These are phyloP conservation scores for Pinus taeda DNA, from an alignment of 75 land plant species.

Conservation along the genomic window DNA sequence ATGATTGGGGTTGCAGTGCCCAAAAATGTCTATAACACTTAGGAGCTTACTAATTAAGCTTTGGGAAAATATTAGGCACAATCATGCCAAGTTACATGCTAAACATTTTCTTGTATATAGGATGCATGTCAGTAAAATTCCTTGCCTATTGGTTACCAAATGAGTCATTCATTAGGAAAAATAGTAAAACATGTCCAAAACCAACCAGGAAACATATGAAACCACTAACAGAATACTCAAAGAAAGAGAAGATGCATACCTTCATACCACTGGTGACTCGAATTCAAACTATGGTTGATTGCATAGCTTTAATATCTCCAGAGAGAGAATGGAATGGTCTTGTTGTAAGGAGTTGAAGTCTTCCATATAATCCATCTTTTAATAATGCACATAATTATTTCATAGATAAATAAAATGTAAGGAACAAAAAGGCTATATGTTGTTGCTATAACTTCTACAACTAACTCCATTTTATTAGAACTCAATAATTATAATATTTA, in stretches of 20 bases:
- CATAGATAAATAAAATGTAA: too few species aligned
- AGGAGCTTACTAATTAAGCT: too few species aligned
- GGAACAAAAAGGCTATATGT: too few species aligned
- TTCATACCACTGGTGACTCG: conserved; percentile 72
- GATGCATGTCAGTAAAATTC: background rate
- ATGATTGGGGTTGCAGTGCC: too few species aligned
- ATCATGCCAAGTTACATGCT: too few species aligned
- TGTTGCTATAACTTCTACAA: too few species aligned
- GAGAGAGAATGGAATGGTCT: conserved; percentile 66
- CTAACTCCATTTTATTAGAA: too few species aligned
- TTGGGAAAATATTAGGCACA: too few species aligned
- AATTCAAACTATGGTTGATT: conserved; percentile 77
- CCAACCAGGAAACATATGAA: background rate
- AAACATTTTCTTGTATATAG: conserved; percentile 57
- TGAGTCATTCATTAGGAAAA: background rate
- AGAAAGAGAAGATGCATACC: conserved; percentile 28
- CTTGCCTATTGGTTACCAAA: background rate
- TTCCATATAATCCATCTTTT: conserved; percentile 63
- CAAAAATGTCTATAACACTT: too few species aligned
- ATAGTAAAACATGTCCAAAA: background rate
- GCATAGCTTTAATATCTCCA: conserved; percentile 75
- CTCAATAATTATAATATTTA: too few species aligned
- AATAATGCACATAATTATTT: background rate
- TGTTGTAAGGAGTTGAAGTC: conserved; percentile 59
- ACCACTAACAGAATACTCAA: background rate